Evolutionary conservation across 805 yeast genomes (phyloP).

Genomic region (Cyberlindnera samutprakarnensis): DNA sequence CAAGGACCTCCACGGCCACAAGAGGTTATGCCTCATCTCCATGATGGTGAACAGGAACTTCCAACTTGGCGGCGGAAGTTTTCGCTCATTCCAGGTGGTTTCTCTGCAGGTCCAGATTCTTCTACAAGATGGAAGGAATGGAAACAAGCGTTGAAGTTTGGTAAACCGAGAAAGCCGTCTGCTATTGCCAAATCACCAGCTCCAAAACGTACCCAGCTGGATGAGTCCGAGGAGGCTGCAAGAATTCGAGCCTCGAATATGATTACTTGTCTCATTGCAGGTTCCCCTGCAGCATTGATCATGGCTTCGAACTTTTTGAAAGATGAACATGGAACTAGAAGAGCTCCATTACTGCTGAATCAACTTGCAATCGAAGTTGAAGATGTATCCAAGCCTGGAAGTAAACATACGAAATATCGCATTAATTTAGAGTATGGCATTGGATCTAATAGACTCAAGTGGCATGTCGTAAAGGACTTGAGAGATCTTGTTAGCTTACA

Average conservation of each 20-base stretch:
- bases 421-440: conserved; percentile 88
- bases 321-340: conserved; percentile 67
- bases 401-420: conserved; percentile 36
- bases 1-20: background rate
- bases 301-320: conserved; percentile 66
- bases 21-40: background rate
- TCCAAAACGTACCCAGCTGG: conserved; percentile 2
- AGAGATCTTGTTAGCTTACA: conserved; percentile 70
- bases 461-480: conserved; percentile 71
- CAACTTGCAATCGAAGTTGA: conserved; percentile 60
- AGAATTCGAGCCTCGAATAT: conserved; percentile 33
- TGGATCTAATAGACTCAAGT: conserved; percentile 66
- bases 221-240: conserved; percentile 19
- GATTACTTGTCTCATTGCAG: conserved; percentile 49
- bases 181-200: background rate
- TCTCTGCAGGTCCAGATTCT: conserved; percentile 1
- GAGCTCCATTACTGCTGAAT: conserved; percentile 78
- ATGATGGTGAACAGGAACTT: conserved; percentile 4
- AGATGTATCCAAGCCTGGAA: conserved; percentile 33
- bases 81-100: conserved; percentile 11
- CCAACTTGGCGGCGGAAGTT: conserved; percentile 21
- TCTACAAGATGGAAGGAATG: conserved; percentile 21
- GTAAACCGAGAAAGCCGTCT: conserved; percentile 5
- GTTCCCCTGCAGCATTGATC: conserved; percentile 67
- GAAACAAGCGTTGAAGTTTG: conserved; percentile 22